Evolutionary conservation across 1,284 basidiomycete genomes (phyloP).

Genomic region (Pseudozyma tsukubaensis): DNA sequence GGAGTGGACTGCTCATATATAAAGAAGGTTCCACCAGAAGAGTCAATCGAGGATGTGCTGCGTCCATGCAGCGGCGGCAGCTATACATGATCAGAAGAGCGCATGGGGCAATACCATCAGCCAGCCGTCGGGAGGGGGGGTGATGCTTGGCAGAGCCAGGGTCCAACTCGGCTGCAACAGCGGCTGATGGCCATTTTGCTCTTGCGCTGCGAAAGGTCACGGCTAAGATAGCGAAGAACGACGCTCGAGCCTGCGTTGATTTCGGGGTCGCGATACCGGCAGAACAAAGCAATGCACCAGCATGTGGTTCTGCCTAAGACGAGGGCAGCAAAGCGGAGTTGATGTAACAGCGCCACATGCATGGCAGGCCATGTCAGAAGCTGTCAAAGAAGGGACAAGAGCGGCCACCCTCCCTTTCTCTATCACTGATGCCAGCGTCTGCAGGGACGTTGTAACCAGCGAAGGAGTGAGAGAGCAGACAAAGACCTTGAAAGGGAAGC

Average conservation of each 20-base stretch:
- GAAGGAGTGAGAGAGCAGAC: too few species aligned
- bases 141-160: background rate
- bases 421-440: background rate
- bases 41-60: too few species aligned
- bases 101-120: background rate
- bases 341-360: conserved; percentile 3
- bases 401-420: too few species aligned
- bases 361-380: conserved; percentile 1
- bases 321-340: conserved; percentile 8
- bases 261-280: too few species aligned
- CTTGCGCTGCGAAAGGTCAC: background rate
- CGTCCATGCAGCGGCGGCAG: too few species aligned
- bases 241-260: background rate
- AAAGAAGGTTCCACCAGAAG: background rate
- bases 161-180: conserved; percentile 1
- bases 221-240: background rate
- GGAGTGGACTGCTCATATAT: background rate
- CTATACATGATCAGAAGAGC: background rate
- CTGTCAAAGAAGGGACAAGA: background rate
- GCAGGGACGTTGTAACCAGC: too few species aligned
- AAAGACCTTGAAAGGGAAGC: too few species aligned
- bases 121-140: background rate
- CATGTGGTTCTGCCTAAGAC: background rate
- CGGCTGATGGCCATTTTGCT: background rate
- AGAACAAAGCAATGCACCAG: background rate